These are phyloP conservation scores for Lachancea sp. DNA, from an alignment of 805 yeast genomes.

Conservation along the genomic window DNA sequence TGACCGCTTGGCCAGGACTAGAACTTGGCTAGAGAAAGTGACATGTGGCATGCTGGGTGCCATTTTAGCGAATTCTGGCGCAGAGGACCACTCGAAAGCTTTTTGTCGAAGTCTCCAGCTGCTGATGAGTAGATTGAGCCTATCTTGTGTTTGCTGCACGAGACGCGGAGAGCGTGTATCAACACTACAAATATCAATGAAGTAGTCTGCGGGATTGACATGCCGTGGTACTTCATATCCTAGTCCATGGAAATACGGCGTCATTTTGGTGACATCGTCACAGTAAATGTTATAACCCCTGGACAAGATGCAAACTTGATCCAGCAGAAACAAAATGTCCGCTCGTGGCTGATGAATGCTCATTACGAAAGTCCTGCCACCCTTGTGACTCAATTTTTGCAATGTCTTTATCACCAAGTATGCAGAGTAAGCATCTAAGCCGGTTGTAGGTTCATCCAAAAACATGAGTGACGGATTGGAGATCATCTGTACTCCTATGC, in stretches of 20 bases:
- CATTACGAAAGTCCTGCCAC: constrained; percentile 65
- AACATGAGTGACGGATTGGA: constrained; percentile 72
- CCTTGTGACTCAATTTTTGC: constrained; percentile 45
- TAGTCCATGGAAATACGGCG: constrained; percentile 43
- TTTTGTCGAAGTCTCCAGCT: constrained; percentile 33
- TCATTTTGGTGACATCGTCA: constrained; percentile 40
- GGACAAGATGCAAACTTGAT: constrained; percentile 59
- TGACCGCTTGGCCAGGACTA: constrained; percentile 41
- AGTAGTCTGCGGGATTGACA: constrained; percentile 57
- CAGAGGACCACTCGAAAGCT: neutral
- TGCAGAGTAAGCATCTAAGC: constrained; percentile 75
- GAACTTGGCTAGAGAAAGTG: constrained; percentile 39
- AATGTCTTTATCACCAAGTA: constrained; percentile 55
- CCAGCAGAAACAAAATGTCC: constrained; percentile 65
- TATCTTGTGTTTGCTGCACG: constrained; percentile 31
- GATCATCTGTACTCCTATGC: constrained; percentile 71
- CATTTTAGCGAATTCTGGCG: constrained; percentile 5
- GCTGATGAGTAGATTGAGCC: constrained; percentile 33
- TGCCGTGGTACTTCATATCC: constrained; percentile 42
- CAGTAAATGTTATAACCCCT: constrained; percentile 51
- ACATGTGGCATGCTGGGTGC: constrained; percentile 25
- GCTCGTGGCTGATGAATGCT: constrained; percentile 83
- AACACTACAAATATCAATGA: constrained; percentile 51
- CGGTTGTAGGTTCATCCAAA: constrained; percentile 85
- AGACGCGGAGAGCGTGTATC: constrained; percentile 40